Percentiles rank a stretch among this genome's conserved stretches.
These are phyloP conservation scores for Camellia lanceoleosa DNA, from an alignment of 148 eudicot genomes.

Conservation along the genomic window DNA sequence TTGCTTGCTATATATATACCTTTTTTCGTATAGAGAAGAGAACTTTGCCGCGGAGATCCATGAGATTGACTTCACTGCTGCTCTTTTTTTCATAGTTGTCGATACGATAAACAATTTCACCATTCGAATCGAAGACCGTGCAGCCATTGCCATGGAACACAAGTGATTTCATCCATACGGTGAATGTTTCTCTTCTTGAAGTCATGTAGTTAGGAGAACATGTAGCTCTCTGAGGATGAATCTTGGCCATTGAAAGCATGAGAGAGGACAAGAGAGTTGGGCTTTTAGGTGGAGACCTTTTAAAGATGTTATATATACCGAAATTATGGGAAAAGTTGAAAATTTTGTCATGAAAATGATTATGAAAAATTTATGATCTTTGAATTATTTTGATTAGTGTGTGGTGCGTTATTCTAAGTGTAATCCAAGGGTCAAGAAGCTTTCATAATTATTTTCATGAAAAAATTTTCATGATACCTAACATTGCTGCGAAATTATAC, in stretches of 20 bases:
- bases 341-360: too few relatives aligned
- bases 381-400: too few relatives aligned
- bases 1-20: conserved; percentile 30
- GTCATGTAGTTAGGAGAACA: conserved; percentile 14
- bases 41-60: conserved; percentile 67
- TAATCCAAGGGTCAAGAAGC: too few relatives aligned
- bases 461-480: too few relatives aligned
- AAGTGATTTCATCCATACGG: conserved; percentile 83
- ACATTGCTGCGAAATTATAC: too few relatives aligned
- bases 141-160: conserved; percentile 62
- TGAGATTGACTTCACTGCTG: conserved; percentile 48
- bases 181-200: conserved; percentile 36
- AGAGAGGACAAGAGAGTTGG: neutral
- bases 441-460: too few relatives aligned
- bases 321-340: too few relatives aligned
- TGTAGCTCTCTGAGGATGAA: conserved; percentile 35
- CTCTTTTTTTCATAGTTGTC: conserved; percentile 66
- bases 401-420: too few relatives aligned
- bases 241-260: conserved; percentile 27
- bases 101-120: conserved; percentile 60
- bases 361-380: too few relatives aligned
- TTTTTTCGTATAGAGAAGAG: conserved; percentile 47
- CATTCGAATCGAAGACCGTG: conserved; percentile 61
- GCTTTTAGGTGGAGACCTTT: neutral
- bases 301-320: too few relatives aligned